Percentiles rank a stretch among this genome's conserved stretches.
These are phyloP conservation scores for Leccinum subrobustum DNA, from an alignment of 1,284 basidiomycete species.

Conservation along the genomic window DNA sequence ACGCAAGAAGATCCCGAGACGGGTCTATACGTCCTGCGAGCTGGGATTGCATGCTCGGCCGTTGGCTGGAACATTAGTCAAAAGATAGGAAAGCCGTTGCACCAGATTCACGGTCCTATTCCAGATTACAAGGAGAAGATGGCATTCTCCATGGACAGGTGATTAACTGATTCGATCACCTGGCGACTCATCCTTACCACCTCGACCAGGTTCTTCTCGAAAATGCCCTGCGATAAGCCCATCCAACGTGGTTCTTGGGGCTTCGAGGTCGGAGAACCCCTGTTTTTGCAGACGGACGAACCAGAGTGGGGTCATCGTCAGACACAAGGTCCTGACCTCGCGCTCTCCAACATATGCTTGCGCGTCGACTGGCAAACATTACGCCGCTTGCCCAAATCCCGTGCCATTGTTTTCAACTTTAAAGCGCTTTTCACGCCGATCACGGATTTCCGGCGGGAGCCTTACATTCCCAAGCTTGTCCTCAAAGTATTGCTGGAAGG, in stretches of 20 bases:
- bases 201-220: conserved; percentile 44
- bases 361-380: conserved; percentile 56
- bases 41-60: conserved; percentile 44
- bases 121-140: conserved; percentile 51
- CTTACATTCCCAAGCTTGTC: conserved; percentile 45
- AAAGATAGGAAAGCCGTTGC: conserved; percentile 47
- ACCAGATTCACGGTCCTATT: conserved; percentile 46
- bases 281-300: conserved; percentile 42
- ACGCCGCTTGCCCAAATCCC: conserved; percentile 45
- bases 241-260: conserved; percentile 53
- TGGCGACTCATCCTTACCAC: background rate
- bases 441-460: conserved; percentile 41
- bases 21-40: conserved; percentile 42
- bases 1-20: conserved; percentile 40
- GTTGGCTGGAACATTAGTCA: conserved; percentile 47
- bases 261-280: conserved; percentile 45
- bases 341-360: conserved; percentile 41
- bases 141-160: conserved; percentile 49
- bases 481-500: conserved; percentile 42
- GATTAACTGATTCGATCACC: background rate
- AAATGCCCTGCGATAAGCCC: conserved; percentile 44
- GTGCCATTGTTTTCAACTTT: conserved; percentile 50
- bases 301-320: conserved; percentile 35
- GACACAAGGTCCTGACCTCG: conserved; percentile 36
- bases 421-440: conserved; percentile 52